Evolutionary conservation across 208 protist genomes (phyloP), one percentile per base, ranked within the genome.

Genomic region (Jaenimonas drosophilae): DNA sequence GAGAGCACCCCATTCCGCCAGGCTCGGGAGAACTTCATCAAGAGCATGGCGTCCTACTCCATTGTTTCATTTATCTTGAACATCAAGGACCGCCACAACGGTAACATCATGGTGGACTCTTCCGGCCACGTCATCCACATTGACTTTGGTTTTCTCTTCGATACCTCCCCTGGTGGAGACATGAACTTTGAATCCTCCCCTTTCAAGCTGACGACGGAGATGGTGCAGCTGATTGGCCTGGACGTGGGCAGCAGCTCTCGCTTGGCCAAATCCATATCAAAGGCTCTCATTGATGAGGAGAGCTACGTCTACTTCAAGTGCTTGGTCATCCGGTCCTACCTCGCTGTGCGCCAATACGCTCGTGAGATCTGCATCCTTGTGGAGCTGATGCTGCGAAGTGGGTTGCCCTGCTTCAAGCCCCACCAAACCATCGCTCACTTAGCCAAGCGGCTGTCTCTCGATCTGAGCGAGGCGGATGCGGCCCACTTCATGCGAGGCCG

Each of bases 131-230:
- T 98, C n/a, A 68, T 98, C 26, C 96, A 98, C 71, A 98, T 98
- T 65, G 96, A 98, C 76, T 98, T 97, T 69, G 96, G 96, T 30
- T 98, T 98, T 64, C 82, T 98, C 25, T 92, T 98, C 36, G 87
- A 90, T 45, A 88, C 78, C 58, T 95, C 90, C 2, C 96, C 96
- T n/a, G 70, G 91, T 53, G 94, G 95, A 9, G 92, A 96, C 56
- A 89, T 97, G 4, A 93, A 93, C 62, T 93, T 96, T 60, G 91
- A 96, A 54, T 91, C 79, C 11, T 78, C 95, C 59, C 90, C 90
- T 3, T 96, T 96, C 65, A 96, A 96, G 61, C 68, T 96, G 25
- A 89, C 83, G 17, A 71, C 68, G 17, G 91, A 96, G 54, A 94
- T 88, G 76, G 64, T 94, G 39, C 86, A 95, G 61, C 65, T 96